phyloP scores from a whole-genome alignment of 139 green algal genomes.

The Protoeuglena noctilucae region DNA sequence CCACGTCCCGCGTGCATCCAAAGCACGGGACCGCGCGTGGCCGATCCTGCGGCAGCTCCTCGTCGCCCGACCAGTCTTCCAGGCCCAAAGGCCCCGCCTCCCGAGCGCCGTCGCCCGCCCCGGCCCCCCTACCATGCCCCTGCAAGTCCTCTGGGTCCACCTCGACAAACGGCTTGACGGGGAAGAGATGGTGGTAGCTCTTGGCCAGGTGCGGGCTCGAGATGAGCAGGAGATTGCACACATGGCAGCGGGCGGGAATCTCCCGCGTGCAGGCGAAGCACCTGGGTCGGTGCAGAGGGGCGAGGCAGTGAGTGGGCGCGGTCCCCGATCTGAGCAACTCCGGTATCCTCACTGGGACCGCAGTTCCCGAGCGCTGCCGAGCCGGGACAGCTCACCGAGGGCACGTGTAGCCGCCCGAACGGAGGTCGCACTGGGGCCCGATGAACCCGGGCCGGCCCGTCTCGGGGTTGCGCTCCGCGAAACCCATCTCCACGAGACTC shows the following conservation, averaged over 20 bases:
- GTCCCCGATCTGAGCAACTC: constrained; percentile 10
- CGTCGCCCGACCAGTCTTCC: background rate
- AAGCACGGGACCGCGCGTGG: background rate
- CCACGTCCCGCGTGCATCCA: background rate
- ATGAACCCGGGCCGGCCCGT: constrained; percentile 34
- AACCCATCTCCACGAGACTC: constrained; percentile 66
- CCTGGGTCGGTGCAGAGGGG: background rate
- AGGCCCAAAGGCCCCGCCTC: background rate
- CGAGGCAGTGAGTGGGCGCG: constrained; percentile 59
- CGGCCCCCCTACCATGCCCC: constrained; percentile 4
- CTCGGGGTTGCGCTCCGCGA: constrained; percentile 42
- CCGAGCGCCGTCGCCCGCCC: background rate
- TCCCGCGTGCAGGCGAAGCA: background rate
- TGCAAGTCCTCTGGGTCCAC: constrained; percentile 6
- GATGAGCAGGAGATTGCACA: constrained; percentile 87
- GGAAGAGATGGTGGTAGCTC: constrained; percentile 98
- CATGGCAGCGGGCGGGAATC: constrained; percentile 46
- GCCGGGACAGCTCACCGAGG: constrained; percentile 40
- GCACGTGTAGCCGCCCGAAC: constrained; percentile 58
- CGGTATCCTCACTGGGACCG: too few species aligned
- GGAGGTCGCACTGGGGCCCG: constrained; percentile 31
- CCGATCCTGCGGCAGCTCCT: background rate
- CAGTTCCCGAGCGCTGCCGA: too few species aligned
- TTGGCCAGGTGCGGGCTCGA: constrained; percentile 84
- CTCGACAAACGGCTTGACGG: constrained; percentile 60